Evolutionary conservation across 805 yeast species (phyloP).

Genomic region (Wickerhamiella lipophila): DNA sequence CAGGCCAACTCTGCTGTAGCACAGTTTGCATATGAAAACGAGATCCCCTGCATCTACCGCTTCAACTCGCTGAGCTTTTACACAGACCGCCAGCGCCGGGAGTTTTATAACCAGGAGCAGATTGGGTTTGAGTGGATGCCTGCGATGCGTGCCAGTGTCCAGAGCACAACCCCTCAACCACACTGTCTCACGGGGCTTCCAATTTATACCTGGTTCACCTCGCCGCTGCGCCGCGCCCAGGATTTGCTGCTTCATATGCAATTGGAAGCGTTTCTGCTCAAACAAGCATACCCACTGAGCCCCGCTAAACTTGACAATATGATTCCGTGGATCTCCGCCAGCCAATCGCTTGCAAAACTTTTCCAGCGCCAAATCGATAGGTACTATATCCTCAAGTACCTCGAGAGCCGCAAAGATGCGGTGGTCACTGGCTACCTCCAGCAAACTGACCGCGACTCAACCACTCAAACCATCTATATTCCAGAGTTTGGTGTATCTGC

Average conservation of each 20-base stretch:
- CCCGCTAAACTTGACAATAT: neutral
- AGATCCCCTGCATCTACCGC: constrained; percentile 25
- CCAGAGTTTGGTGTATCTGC: neutral
- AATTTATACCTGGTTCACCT: constrained; percentile 63
- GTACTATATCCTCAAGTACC: constrained; percentile 3
- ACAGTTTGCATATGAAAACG: constrained; percentile 16
- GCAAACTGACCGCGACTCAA: neutral
- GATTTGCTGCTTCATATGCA: constrained; percentile 78
- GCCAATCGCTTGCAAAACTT: neutral
- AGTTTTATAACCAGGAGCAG: constrained; percentile 19
- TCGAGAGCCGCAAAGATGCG: neutral
- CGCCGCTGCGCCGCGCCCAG: constrained; percentile 75
- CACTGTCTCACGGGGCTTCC: constrained; percentile 57
- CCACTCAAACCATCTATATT: neutral
- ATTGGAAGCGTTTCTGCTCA: constrained; percentile 35
- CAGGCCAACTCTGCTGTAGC: constrained; percentile 45
- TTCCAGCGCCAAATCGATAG: constrained; percentile 4
- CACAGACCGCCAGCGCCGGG: constrained; percentile 22
- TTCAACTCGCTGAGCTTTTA: constrained; percentile 21
- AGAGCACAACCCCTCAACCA: constrained; percentile 33
- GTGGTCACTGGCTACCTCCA: neutral
- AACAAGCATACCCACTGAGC: constrained; percentile 14
- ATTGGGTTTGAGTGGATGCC: constrained; percentile 32
- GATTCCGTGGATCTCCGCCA: constrained; percentile 11
- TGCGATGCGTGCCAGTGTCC: constrained; percentile 41